These are phyloP conservation scores for Blastocystis sp. DNA, from an alignment of 352 stramenopile species.

Conservation along the genomic window DNA sequence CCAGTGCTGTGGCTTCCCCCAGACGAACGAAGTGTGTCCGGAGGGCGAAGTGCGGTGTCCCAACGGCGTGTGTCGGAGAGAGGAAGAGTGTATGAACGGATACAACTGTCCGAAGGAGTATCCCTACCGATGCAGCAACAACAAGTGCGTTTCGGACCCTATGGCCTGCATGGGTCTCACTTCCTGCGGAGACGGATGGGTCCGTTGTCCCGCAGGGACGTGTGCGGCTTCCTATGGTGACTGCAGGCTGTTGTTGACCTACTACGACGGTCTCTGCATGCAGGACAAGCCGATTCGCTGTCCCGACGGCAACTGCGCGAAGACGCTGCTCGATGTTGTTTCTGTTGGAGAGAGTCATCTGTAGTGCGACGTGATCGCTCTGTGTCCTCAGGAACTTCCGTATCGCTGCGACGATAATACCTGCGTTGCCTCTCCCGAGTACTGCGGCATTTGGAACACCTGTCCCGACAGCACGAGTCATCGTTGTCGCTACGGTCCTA, in stretches of 20 bases:
- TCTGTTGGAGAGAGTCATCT: neutral
- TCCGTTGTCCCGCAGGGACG: neutral
- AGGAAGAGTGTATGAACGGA: constrained; percentile 13
- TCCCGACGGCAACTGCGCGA: neutral
- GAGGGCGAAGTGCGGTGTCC: neutral
- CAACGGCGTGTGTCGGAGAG: neutral
- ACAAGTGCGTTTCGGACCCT: constrained; percentile 25
- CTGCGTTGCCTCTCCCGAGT: neutral
- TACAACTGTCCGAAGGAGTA: constrained; percentile 37
- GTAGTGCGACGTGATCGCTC: neutral
- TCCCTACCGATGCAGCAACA: constrained; percentile 3
- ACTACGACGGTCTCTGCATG: neutral
- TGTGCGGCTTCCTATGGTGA: constrained; percentile 21
- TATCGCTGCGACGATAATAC: constrained; percentile 38
- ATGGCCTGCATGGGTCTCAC: neutral
- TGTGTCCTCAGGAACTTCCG: neutral
- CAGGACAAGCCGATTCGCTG: neutral
- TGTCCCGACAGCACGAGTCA: neutral
- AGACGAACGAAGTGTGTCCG: neutral
- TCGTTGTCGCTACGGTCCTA: constrained; percentile 12
- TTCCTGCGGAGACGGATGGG: constrained; percentile 13
- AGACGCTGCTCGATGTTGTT: neutral
- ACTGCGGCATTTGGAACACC: constrained; percentile 3
- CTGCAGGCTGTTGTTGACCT: neutral
- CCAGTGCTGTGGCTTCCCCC: constrained; percentile 23